Evolutionary conservation across 345 rosid species (phyloP).

Genomic region (Dipteronia sinensis): DNA sequence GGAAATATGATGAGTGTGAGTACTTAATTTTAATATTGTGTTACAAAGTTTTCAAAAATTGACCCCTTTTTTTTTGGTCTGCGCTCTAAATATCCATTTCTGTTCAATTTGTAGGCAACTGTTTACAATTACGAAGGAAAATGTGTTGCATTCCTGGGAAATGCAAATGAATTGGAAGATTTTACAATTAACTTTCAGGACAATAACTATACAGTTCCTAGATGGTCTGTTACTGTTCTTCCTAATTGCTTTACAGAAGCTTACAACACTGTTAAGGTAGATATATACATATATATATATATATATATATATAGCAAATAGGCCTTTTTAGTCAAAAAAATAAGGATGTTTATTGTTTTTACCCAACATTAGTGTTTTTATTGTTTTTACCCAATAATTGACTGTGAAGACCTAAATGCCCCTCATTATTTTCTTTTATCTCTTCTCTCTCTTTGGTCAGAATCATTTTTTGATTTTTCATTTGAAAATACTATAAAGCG

Average conservation of each 20-base stretch:
- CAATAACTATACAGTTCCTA: conserved; percentile 18
- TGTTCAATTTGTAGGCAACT: conserved; percentile 25
- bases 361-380: too few species aligned
- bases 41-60: not conserved
- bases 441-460: too few species aligned
- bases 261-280: conserved; percentile 50
- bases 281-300: too few species aligned
- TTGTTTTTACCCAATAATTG: too few species aligned
- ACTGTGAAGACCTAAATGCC: too few species aligned
- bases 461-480: too few species aligned
- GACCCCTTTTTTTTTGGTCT: not conserved
- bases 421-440: too few species aligned
- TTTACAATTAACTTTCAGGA: conserved; percentile 27
- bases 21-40: not conserved
- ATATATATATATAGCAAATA: too few species aligned
- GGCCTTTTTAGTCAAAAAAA: too few species aligned
- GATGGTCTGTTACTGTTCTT: conserved; percentile 44
- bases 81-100: not conserved
- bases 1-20: conserved; percentile 23
- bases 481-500: too few species aligned
- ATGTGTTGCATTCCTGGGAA: conserved; percentile 36
- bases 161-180: not conserved
- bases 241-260: conserved; percentile 41
- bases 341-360: too few species aligned
- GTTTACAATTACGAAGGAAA: conserved; percentile 30